Evolutionary conservation across 495 filamentous ascomycete species (phyloP).

Genomic region (Penicillium coprophilum): DNA sequence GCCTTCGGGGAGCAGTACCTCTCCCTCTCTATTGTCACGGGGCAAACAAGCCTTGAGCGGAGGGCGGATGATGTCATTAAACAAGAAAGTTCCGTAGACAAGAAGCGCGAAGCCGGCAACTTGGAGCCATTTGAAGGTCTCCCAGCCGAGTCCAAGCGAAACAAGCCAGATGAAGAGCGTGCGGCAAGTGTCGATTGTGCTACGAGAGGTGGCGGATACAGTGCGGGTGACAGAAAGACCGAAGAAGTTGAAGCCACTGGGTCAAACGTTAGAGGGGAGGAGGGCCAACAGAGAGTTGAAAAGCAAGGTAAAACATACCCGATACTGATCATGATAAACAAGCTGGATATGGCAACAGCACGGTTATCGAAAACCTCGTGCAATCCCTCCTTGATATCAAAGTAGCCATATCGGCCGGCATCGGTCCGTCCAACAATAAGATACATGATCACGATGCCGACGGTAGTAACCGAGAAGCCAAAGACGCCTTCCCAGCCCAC

Average conservation of each 20-base stretch:
- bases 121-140: slow-evolving; percentile 97
- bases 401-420: slow-evolving; percentile 76
- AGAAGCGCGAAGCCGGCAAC: slow-evolving; percentile 83
- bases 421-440: slow-evolving; percentile 69
- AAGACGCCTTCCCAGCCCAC: slow-evolving; percentile 97
- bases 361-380: slow-evolving; percentile 68
- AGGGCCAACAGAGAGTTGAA: background rate
- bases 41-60: slow-evolving; percentile 65
- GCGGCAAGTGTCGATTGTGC: slow-evolving; percentile 94
- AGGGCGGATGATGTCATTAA: slow-evolving; percentile 88
- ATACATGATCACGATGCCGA: slow-evolving; percentile 80
- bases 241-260: slow-evolving; percentile 96
- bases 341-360: slow-evolving; percentile 67
- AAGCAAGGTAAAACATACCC: slow-evolving; percentile 57
- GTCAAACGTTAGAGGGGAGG: slow-evolving; percentile 6
- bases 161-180: slow-evolving; percentile 99
- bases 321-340: slow-evolving; percentile 96
- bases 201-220: slow-evolving; percentile 87
- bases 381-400: slow-evolving; percentile 84
- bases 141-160: slow-evolving; percentile 90
- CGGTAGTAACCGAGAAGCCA: slow-evolving; percentile 78
- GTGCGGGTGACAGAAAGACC: slow-evolving; percentile 85
- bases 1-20: slow-evolving; percentile 77
- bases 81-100: slow-evolving; percentile 95
- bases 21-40: slow-evolving; percentile 32